phyloP scores from a whole-genome alignment of 2,329 filamentous ascomycete genomes.

The Aspergillus fijiensis region DNA sequence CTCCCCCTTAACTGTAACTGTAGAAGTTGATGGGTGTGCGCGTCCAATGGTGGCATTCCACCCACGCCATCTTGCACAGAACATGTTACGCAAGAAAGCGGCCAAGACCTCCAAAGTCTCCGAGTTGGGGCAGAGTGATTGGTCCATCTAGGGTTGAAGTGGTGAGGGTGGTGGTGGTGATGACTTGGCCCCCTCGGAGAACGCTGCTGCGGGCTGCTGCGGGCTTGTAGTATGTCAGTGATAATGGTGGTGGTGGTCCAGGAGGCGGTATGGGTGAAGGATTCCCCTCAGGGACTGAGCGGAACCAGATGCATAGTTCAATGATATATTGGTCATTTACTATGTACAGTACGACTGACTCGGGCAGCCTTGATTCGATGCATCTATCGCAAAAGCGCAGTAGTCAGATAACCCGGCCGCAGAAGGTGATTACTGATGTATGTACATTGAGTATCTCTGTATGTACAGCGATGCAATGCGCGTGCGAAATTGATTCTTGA shows the following conservation, averaged over 20 bases:
- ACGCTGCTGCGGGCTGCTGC: conserved; percentile 1
- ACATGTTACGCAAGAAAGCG: conserved; percentile 7
- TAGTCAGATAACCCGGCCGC: not conserved
- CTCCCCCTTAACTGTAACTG: not conserved
- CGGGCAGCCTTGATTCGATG: not conserved
- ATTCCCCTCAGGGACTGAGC: not conserved
- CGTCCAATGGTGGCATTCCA: conserved; percentile 5
- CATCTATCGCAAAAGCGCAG: not conserved
- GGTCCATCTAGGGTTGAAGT: not conserved
- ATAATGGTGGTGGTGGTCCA: not conserved
- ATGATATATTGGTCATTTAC: not conserved
- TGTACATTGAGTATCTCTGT: not conserved
- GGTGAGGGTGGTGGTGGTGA: not conserved
- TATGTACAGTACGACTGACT: not conserved
- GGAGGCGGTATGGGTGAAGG: conserved; percentile 3
- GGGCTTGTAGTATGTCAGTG: not conserved
- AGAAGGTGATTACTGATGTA: not conserved
- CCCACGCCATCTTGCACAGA: conserved; percentile 5
- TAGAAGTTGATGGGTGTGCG: not conserved
- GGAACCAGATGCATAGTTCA: not conserved
- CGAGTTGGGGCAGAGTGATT: not conserved
- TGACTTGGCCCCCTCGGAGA: conserved; percentile 9
- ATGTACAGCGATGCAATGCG: not conserved
- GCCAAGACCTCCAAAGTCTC: not conserved
- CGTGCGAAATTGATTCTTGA: not conserved